Percentiles rank a stretch among this genome's conserved stretches.
These are phyloP conservation scores for Ustilago esculenta DNA, from an alignment of 1,284 basidiomycete genomes.

Conservation along the genomic window DNA sequence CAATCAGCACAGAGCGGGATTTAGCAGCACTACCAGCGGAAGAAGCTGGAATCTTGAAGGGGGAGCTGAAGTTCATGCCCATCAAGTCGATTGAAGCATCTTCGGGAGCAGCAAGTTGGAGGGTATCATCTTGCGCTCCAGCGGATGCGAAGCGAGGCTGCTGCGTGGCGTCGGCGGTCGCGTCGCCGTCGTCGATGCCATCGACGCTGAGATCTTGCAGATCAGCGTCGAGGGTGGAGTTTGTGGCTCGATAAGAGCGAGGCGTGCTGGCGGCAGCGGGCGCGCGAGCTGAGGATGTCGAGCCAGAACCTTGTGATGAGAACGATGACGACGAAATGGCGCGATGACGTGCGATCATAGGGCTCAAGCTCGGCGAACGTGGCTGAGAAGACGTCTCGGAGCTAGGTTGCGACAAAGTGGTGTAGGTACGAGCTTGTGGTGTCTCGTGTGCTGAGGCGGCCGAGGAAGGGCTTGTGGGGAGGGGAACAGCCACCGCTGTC, in stretches of 20 bases:
- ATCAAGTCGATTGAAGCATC: constrained; percentile 58
- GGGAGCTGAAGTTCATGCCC: constrained; percentile 47
- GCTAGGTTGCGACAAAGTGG: constrained; percentile 9
- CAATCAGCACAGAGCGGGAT: constrained; percentile 17
- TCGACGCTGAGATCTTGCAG: constrained; percentile 24
- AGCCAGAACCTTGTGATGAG: constrained; percentile 35
- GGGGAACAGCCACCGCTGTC: constrained; percentile 29
- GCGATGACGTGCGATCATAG: constrained; percentile 12
- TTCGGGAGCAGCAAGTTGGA: constrained; percentile 40
- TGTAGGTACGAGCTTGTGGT: constrained; percentile 15
- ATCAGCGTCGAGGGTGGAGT: constrained; percentile 11
- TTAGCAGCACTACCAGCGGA: neutral
- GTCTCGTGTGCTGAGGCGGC: neutral
- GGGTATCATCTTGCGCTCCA: constrained; percentile 42
- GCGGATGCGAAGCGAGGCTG: constrained; percentile 5
- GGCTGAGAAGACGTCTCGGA: constrained; percentile 17
- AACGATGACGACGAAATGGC: constrained; percentile 39
- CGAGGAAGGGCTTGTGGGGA: constrained; percentile 38
- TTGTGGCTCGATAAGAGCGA: neutral
- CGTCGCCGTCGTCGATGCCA: constrained; percentile 17
- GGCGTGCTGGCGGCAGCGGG: constrained; percentile 10
- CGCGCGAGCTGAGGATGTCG: constrained; percentile 15
- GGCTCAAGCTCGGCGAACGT: constrained; percentile 28
- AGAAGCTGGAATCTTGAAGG: constrained; percentile 34
- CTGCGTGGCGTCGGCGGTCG: constrained; percentile 28